Evolutionary conservation across 2,329 filamentous ascomycete genomes (phyloP).

Genomic region (Phialophora expanda): DNA sequence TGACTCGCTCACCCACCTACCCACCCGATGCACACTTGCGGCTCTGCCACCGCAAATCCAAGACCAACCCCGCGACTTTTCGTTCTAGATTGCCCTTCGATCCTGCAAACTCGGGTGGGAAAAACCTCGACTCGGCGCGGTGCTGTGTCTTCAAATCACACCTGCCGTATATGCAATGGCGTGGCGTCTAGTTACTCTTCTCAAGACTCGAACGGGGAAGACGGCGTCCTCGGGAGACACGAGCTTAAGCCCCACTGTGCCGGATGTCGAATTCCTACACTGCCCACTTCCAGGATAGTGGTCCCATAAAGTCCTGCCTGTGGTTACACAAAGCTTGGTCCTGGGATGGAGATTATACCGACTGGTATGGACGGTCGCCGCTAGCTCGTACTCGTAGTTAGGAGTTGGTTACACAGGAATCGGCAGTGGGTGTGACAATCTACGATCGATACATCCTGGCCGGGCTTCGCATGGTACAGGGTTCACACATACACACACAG

Average conservation of each 20-base stretch:
- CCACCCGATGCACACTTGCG: background rate
- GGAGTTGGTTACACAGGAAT: background rate
- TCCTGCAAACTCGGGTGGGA: background rate
- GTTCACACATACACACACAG: background rate
- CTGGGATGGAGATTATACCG: background rate
- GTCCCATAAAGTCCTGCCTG: background rate
- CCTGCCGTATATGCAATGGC: background rate
- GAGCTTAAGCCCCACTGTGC: background rate
- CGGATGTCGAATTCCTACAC: constrained; percentile 7
- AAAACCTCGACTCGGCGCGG: background rate
- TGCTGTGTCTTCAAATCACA: background rate
- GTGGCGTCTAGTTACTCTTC: background rate
- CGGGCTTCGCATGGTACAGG: background rate
- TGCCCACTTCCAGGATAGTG: background rate
- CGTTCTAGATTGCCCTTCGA: background rate
- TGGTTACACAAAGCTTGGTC: constrained; percentile 1
- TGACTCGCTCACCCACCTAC: background rate
- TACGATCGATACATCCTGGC: background rate
- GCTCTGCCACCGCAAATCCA: background rate
- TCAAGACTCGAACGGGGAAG: background rate
- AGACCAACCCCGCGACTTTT: background rate
- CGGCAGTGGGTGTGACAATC: background rate
- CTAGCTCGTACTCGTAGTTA: background rate
- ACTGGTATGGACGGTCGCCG: background rate
- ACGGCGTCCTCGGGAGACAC: background rate